Evolutionary conservation across 2,329 filamentous ascomycete species (phyloP), one percentile per base, ranked within the genome.

Genomic region (Hypoxylon sp.): DNA sequence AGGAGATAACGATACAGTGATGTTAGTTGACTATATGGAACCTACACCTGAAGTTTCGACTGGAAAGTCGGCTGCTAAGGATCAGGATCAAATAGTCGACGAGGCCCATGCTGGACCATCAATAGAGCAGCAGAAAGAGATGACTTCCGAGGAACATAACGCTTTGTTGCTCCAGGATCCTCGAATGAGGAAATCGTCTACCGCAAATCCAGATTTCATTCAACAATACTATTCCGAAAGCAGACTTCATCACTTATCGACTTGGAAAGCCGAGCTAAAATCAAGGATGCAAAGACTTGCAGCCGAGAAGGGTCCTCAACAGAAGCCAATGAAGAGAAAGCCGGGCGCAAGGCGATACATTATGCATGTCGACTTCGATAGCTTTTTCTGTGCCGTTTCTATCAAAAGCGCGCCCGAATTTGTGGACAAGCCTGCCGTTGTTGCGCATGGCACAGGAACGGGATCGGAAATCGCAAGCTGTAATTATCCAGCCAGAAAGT

Each of bases 381-480:
- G 93, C 77, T 99, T 99, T 79, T 99, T 99, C 77, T 97, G 94
- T 62, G 92, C 96, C 0, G 92, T 99, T 0, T 97, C 95, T 0
- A 74, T 88, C 13, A 93, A 93, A 71, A 91, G 88, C 56, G 84
- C 89, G 22, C 93, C 94, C 0, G 88, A 96, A 19, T 89, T 87
- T 63, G 81, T 83, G 39, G 89, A 91, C 52, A 94, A 93, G 73
- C 95, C 96, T 0, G 88, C 91, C 1, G 95, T 92, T 0, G 91
- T 99, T 32, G 94, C 95, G 3, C 95, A 99, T 73, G 91, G 94
- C 4, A 86, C 85, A 46, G 94, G 94, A 0, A 87, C 87, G 22
- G 93, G 92, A 0, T 97, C 94, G 0, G 95, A 99, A 74, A 98
- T 99, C 72, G 95, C 95, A 20, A 97, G 94, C 68, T 99, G 95